Base-by-base conservation (phyloP, 2,329 filamentous ascomycete species). In the Thermoascus crustaceus region DNA sequence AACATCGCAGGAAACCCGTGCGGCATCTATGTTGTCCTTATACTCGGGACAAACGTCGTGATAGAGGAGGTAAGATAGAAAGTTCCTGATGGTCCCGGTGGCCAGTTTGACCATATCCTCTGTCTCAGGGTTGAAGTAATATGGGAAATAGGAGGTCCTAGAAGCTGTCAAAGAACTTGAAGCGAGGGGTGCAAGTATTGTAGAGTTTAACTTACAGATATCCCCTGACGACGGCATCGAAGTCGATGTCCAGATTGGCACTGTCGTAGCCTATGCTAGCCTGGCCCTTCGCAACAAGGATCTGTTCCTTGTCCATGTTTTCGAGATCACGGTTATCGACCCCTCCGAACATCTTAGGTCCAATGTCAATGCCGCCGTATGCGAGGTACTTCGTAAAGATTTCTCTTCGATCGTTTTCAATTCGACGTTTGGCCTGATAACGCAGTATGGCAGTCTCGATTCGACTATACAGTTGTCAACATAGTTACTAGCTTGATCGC, bases 41-140 rank as follows among this genome's bases (percentile, higher is more conserved):
- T 88, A 83, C 56, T 96, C 91, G 0, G 83, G 81, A 50, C 87
- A 94, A 10, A 93, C 89, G 23, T 83, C 75, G 52, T 96, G 88
- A 41, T 82, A 75, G 7, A 88, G 68, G 1, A 96, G 68, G 47
- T 95, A 98, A 45, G 85, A 84, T 44, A 94, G 75, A 54, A 96
- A 96, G 53, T 91, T 94, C 40, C 77, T 75, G 25, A 95, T 69
- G 0, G 93, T 75, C 21, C 73, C 71, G 13, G 80, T 76, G 3
- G 77, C 78, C 5, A 71, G 59, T n/a, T 72, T 62, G 42, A 87
- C 70, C 8, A 71, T 60, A 0, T 63, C 54, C 10, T 68, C 54
- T 4, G 62, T 67, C 8, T 78, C 72, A 32, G 76, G 74, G 11
- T 74, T 68, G 23, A 75, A 74, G 23, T 75, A 64, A 17, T 64